Percentiles rank a stretch among this genome's conserved stretches.
Conservation (phyloP, 2,329 filamentous ascomycete species). For the Grosmannia serpens region DNA sequence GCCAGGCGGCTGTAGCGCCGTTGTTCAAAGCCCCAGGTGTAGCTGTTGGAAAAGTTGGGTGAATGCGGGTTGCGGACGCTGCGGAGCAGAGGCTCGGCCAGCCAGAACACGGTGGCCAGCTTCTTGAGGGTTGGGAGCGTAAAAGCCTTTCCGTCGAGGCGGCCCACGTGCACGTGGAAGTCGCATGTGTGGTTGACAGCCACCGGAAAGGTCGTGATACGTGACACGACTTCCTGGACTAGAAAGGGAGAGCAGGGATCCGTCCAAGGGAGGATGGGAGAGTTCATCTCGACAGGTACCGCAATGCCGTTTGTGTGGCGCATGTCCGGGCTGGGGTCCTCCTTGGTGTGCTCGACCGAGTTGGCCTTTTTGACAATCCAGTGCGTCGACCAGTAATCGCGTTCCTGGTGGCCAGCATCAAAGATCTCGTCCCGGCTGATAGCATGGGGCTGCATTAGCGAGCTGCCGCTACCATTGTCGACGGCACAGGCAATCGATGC, state of each 20-base stretch:
- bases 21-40: slow-evolving; percentile 26
- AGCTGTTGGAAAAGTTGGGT: slow-evolving; percentile 24
- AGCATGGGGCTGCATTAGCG: slow-evolving; percentile 10
- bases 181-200: slow-evolving; percentile 25
- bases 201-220: slow-evolving; percentile 16
- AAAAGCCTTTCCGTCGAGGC: slow-evolving; percentile 20
- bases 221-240: slow-evolving; percentile 15
- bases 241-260: slow-evolving; percentile 11
- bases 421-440: slow-evolving; percentile 18
- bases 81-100: slow-evolving; percentile 24
- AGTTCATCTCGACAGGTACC: slow-evolving; percentile 25
- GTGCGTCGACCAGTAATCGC: slow-evolving; percentile 22
- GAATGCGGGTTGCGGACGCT: slow-evolving; percentile 24
- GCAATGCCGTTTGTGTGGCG: slow-evolving; percentile 17
- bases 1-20: slow-evolving; percentile 22
- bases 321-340: slow-evolving; percentile 11
- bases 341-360: slow-evolving; percentile 21
- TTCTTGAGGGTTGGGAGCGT: slow-evolving; percentile 22
- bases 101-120: slow-evolving; percentile 24
- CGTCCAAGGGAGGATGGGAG: slow-evolving; percentile 21
- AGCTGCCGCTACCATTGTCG: background rate
- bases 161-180: slow-evolving; percentile 27
- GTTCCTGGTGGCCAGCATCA: slow-evolving; percentile 13
- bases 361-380: slow-evolving; percentile 31
- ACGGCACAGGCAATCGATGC: slow-evolving; percentile 14